A percentile compares a stretch with the other conserved stretches of the same genome.
Evolutionary conservation across 2,329 filamentous ascomycete genomes (phyloP).

Genomic region (Talaromyces pinophilus): DNA sequence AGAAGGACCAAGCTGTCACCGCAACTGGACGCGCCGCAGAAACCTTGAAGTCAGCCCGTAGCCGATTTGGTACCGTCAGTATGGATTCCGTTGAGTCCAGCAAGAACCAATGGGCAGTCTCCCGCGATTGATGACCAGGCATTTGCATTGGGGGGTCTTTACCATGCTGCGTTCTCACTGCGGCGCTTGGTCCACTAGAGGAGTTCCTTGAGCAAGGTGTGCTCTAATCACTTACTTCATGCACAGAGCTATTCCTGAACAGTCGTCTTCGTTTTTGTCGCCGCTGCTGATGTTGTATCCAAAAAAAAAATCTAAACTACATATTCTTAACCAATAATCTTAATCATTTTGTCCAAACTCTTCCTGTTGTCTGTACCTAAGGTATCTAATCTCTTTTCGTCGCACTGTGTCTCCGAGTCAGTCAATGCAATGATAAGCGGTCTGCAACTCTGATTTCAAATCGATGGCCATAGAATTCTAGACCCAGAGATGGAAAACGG

Average conservation of each 20-base stretch:
- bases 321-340: conserved; percentile 19
- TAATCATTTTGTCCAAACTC: not conserved
- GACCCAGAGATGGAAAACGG: not conserved
- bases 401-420: not conserved
- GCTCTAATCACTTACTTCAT: conserved; percentile 14
- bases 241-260: conserved; percentile 21
- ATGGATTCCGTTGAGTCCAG: conserved; percentile 25
- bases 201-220: not conserved
- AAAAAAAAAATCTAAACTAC: conserved; percentile 12
- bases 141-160: not conserved
- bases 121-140: conserved; percentile 16
- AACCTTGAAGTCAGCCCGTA: conserved; percentile 27
- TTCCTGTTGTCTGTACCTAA: not conserved
- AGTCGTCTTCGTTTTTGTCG: conserved; percentile 14
- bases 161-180: not conserved
- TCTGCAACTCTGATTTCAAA: not conserved
- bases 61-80: conserved; percentile 22
- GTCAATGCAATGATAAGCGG: not conserved
- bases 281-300: conserved; percentile 15
- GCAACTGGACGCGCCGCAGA: conserved; percentile 27
- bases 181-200: not conserved
- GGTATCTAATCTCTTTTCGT: too few species aligned
- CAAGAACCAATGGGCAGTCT: conserved; percentile 24
- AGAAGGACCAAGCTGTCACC: conserved; percentile 64
- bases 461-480: not conserved